Evolutionary conservation across 73 alveolate species (phyloP), one percentile per base, ranked within the genome.

Genomic region (Tetrahymena borealis): DNA sequence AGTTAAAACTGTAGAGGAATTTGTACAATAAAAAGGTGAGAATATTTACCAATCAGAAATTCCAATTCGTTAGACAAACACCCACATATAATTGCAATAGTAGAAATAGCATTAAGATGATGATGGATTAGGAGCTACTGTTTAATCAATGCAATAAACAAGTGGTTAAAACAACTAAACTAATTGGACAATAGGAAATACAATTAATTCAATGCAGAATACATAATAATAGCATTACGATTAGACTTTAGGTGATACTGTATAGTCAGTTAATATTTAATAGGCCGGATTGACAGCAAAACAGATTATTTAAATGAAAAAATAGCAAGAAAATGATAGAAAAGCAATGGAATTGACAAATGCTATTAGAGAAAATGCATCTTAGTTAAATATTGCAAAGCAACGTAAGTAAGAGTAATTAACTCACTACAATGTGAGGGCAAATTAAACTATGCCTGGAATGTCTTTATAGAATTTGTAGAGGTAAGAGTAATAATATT

Each of bases 1-100:
- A 36, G 24, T 33, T 15, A 78, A 85, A 36, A 43, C 77, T 35
- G 78, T 92, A 92, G 38, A 78, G 28, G 95, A 92, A 13, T 92
- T 92, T 78, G 90, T 92, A 20, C 43, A 90, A 38, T 78, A 60
- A 33, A 13, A 33, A 20, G 90, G 90, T 12, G 24, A 91, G 18
- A 77, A 33, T 40, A 91, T 40, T 40, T 37, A 42, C 90, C 90
- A 18, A 24, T 41, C 79, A 0, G 85, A 32, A 40, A 91, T 43
- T 60, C 60, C 85, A 18, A 60, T 60, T 20, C 85, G 85, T 60
- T 15, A 60, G 28, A 60, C 85, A 2, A 60, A 60, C 9, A 60
- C 85, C 28, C 85, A 60, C 31, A 60, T 60, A 35, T 20, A 60
- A 60, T 15, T 60, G 35, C 9, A 60, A 20, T 15, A 60, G 37